Evolutionary conservation across 306 rosid species (phyloP).

Genomic region (Trifolium pratense): DNA sequence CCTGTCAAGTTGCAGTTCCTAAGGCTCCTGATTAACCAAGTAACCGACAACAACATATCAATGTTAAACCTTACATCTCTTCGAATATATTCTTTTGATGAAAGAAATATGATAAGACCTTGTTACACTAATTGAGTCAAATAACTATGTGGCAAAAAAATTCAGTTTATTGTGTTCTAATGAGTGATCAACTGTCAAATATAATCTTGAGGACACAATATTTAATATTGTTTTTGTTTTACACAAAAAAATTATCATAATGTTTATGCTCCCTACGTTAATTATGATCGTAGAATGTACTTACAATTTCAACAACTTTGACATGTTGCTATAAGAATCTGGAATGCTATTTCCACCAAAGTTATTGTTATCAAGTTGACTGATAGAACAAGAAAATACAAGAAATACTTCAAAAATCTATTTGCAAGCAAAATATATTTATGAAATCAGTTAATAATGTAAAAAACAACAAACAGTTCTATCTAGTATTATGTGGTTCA

Average conservation of each 20-base stretch:
- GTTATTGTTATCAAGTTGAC: conserved; percentile 92
- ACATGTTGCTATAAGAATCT: conserved; percentile 61
- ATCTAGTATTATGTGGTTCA: no score
- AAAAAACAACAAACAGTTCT: no score
- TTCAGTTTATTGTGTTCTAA: neutral
- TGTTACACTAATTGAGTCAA: no score
- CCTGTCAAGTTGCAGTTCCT: conserved; percentile 89
- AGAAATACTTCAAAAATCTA: no score
- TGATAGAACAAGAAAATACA: conserved; percentile 51
- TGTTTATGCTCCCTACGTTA: no score
- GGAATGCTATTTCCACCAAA: conserved; percentile 76
- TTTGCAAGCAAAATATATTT: no score
- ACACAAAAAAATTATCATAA: no score
- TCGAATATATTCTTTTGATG: no score
- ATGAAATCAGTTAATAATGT: no score
- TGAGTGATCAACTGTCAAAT: neutral
- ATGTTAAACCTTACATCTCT: neutral
- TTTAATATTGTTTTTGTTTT: no score
- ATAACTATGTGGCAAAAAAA: neutral
- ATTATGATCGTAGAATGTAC: conserved; percentile 41
- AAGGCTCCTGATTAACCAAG: conserved; percentile 71
- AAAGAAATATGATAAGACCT: neutral
- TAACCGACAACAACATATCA: neutral
- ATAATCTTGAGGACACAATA: neutral
- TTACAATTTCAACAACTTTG: conserved; percentile 74